Conservation (phyloP, 1,139 yeast genomes). For the Lodderomyces jiufengensis region DNA sequence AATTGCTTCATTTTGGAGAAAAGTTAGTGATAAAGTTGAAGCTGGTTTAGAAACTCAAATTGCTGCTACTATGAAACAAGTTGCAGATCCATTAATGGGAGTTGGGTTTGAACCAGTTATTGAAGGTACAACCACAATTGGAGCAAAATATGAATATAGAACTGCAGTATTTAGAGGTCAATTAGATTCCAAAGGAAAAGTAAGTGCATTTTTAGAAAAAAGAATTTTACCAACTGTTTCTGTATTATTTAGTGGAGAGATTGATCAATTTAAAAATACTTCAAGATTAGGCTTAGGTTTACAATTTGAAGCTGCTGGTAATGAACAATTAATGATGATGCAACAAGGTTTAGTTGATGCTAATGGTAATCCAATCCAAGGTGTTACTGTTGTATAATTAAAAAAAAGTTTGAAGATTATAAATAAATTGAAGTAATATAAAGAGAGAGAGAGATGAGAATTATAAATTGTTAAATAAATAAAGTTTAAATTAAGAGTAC, state of each 20-base stretch:
- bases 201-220: constrained; percentile 86
- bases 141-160: constrained; percentile 98
- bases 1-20: constrained; percentile 91
- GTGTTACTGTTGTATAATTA: constrained; percentile 42
- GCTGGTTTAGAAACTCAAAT: constrained; percentile 94
- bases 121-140: constrained; percentile 90
- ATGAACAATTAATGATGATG: constrained; percentile 73
- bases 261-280: constrained; percentile 83
- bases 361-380: constrained; percentile 80
- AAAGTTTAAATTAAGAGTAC: too few relatives aligned
- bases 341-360: constrained; percentile 80
- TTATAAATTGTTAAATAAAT: too few relatives aligned
- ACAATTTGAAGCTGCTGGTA: constrained; percentile 92
- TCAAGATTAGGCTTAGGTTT: constrained; percentile 90
- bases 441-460: too few relatives aligned
- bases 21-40: constrained; percentile 86
- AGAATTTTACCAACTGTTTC: constrained; percentile 91
- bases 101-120: constrained; percentile 76
- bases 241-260: constrained; percentile 81
- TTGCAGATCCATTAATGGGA: constrained; percentile 77
- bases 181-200: constrained; percentile 87
- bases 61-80: constrained; percentile 74
- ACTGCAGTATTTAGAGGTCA: constrained; percentile 96
- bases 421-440: too few relatives aligned
- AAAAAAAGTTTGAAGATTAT: too few relatives aligned